Base-by-base conservation (phyloP, 2,329 filamentous ascomycete species). In the Xylogone sp. region DNA sequence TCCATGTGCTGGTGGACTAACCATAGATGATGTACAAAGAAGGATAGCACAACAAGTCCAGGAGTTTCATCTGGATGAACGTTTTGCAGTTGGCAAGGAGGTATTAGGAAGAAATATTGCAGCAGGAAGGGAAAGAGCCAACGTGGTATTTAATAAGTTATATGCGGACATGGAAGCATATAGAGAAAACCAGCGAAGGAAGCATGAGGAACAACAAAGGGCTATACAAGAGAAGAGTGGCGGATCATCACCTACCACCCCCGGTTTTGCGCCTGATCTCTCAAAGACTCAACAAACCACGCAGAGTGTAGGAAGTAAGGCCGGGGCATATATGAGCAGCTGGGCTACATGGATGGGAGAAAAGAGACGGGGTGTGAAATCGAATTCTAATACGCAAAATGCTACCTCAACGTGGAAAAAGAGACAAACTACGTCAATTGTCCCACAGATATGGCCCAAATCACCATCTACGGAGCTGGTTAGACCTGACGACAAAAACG, bases 21-120 rank as follows among this genome's bases (percentile, higher is more conserved):
- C 87, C 1, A 91, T 99, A 56, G 94, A 97, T 59, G 94, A 99
- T 67, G 87, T 99, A 12, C 93, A 97, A 67, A 82, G 94, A 47
- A 82, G 94, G 21, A 80, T 99, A 29, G 85, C 90, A 31, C 88
- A 95, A 68, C 94, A 97, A 70, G 89, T 99, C 46, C 88, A 93
- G 59, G 93, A 97, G 55, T 79, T 97, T 46, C 92, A 97, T 66
- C 79, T 97, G 2, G 94, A 99, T 66, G 94, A 97, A 66, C 83
- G 89, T 8, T 84, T 97, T 53, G 86, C 88, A 1, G 86, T 89
- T 54, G 88, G 91, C 8, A 82, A 85, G 50, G 94, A 97, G 68
- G 88, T 86, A 0, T 77, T 97, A 2, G 90, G 90, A n/a, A 86
- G 92, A 54, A 92, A 96, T 62, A 69, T 97, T n/a, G 88, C 89